A percentile compares a stretch with the other conserved stretches of the same genome.
These are phyloP conservation scores for Kregervanrija pseudodelftensis DNA, from an alignment of 805 yeast genomes.

Conservation along the genomic window DNA sequence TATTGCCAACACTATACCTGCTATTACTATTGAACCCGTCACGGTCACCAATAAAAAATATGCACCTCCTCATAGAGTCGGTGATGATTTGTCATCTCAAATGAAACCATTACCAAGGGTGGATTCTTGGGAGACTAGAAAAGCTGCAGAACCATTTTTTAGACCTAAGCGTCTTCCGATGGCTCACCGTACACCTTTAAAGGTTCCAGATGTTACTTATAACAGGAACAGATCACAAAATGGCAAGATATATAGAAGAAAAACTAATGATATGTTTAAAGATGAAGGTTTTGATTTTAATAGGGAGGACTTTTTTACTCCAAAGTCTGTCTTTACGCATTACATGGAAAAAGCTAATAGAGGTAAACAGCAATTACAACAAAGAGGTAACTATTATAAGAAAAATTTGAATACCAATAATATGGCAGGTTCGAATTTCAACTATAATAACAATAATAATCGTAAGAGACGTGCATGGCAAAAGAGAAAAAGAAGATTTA, in stretches of 20 bases:
- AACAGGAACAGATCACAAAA: slow-evolving; percentile 15
- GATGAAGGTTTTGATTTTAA: slow-evolving; percentile 33
- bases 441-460: slow-evolving; percentile 9
- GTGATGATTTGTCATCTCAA: too few relatives aligned
- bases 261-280: slow-evolving; percentile 11
- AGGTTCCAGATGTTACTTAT: slow-evolving; percentile 19
- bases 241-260: slow-evolving; percentile 12
- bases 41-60: background rate
- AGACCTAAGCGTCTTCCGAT: slow-evolving; percentile 14
- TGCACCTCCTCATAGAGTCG: background rate
- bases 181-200: slow-evolving; percentile 24
- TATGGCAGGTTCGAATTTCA: slow-evolving; percentile 1
- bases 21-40: background rate
- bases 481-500: slow-evolving; percentile 21
- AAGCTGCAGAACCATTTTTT: slow-evolving; percentile 1
- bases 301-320: slow-evolving; percentile 72
- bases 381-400: slow-evolving; percentile 7
- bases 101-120: too few relatives aligned
- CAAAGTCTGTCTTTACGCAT: slow-evolving; percentile 63
- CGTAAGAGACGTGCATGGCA: slow-evolving; percentile 23
- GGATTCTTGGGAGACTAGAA: too few relatives aligned
- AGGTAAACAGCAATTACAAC: slow-evolving; percentile 10
- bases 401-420: background rate
- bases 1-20: background rate
- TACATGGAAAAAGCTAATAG: slow-evolving; percentile 60